Evolutionary conservation across 768 basidiomycete species (phyloP), one percentile per base, ranked within the genome.

Genomic region (Lactifluus rugatus): DNA sequence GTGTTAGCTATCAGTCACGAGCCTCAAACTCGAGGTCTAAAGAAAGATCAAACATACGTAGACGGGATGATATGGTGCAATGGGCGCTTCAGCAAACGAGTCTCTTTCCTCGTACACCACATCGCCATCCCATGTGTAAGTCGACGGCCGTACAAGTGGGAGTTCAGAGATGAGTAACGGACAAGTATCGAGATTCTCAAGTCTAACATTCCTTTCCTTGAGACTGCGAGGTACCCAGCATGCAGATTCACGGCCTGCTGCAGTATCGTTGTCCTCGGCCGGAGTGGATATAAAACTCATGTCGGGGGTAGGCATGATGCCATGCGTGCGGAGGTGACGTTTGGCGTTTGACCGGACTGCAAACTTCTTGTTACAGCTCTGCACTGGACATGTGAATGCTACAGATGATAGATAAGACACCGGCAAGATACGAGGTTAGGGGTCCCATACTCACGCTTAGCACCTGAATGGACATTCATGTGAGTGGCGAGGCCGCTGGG

Each of bases 261-360:
- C 21, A 67, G 60, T 11, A 71, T 75, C 44, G 68, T 71, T 64
- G 47, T 70, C 47, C 73, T 74, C 41, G 62, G 62, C 56, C 73
- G 73, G 47, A 72, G 73, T 54, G 25, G 71, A 74, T 36, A 78
- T 73, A 56, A 78, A 62, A 48, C 78, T 76, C 36, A 72, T 71
- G 45, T 79, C 77, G 62, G 78, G 77, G 44, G 74, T 75, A 25
- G 78, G 69, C 41, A 66, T 72, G 44, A 84, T 75, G 25, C 85
- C 84, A 63, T 91, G 88, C 1, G 85, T 89, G 46, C 85, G 83
- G 37, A 87, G 76, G 66, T 91, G 88, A 34, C 88, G 79, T 68
- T 83, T 87, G 16, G 87, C 87, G 64, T 91, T 91, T 8, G 88
- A 90, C 13, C 85, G 81, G 17, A 90, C 87, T 19, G 85, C 81